phyloP scores from a whole-genome alignment of 78 protist species.

The Creolimax fragrantissima region DNA sequence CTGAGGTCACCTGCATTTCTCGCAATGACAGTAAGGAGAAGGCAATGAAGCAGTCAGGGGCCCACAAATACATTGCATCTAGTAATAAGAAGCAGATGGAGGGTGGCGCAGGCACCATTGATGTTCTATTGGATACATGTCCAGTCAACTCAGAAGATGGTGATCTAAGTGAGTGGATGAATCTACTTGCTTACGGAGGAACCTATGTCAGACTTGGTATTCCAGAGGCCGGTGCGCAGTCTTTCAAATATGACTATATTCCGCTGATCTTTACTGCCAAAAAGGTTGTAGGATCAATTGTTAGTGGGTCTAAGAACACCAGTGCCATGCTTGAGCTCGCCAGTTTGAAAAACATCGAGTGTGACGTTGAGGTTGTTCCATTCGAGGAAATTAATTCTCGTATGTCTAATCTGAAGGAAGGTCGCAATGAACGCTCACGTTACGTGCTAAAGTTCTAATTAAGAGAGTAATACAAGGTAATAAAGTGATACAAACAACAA shows the following conservation, averaged over 20 bases:
- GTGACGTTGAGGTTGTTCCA: neutral
- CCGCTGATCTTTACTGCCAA: neutral
- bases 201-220: neutral
- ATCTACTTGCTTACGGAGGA: neutral
- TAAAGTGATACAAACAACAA: no score
- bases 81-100: neutral
- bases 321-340: neutral
- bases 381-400: neutral
- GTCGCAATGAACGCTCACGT: neutral
- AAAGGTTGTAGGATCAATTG: neutral
- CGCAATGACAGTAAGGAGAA: constrained; percentile 32
- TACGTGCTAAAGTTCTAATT: neutral
- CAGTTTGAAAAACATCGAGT: neutral
- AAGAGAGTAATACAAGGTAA: no score
- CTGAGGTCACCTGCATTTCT: constrained; percentile 29
- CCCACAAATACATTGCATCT: neutral
- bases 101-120: neutral
- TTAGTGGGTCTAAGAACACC: neutral
- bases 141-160: neutral
- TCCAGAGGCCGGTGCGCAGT: neutral
- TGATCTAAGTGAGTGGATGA: neutral
- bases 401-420: neutral
- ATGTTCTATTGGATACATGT: neutral
- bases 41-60: neutral
- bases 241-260: neutral